Percentiles rank a stretch among this genome's conserved stretches.
Evolutionary conservation across 108 stramenopile species (phyloP).

Genomic region (Bacterosira constricta): DNA sequence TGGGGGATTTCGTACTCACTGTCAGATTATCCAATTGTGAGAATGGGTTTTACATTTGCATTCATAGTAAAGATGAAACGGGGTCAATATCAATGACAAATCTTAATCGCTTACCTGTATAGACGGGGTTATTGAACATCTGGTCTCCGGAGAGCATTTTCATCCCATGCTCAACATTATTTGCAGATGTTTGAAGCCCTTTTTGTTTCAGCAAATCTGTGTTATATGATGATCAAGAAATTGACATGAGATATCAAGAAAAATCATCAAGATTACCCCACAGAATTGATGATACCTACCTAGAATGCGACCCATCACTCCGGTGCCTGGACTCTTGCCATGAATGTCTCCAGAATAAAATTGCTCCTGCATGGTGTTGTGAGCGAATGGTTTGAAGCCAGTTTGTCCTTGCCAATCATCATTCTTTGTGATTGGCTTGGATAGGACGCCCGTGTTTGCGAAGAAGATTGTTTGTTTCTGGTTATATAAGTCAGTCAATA

Average conservation of each 20-base stretch:
- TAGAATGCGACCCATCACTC: slow-evolving; percentile 38
- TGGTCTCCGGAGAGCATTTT: slow-evolving; percentile 27
- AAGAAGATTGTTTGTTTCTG: slow-evolving; percentile 11
- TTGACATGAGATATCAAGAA: too few relatives aligned
- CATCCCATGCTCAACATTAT: slow-evolving; percentile 13
- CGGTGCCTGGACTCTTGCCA: slow-evolving; percentile 21
- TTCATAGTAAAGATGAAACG: not conserved
- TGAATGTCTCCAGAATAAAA: slow-evolving; percentile 24
- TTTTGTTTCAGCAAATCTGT: not conserved
- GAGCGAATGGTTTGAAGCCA: slow-evolving; percentile 30
- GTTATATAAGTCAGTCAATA: slow-evolving; percentile 35
- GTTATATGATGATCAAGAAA: too few relatives aligned
- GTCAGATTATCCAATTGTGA: too few relatives aligned
- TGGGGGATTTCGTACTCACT: not conserved
- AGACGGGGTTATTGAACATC: not conserved
- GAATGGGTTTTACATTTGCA: too few relatives aligned
- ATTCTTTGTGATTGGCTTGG: slow-evolving; percentile 16
- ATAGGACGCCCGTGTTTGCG: slow-evolving; percentile 43
- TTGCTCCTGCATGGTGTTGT: slow-evolving; percentile 39
- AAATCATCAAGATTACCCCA: too few relatives aligned
- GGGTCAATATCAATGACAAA: not conserved
- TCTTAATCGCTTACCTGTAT: not conserved
- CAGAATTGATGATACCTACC: too few relatives aligned
- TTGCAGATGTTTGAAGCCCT: slow-evolving; percentile 32
- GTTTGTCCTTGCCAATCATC: slow-evolving; percentile 12